Percentiles rank a stretch among this genome's conserved stretches.
Conservation (phyloP, 169 alveolate genomes). For the Besnoitia besnoiti region DNA sequence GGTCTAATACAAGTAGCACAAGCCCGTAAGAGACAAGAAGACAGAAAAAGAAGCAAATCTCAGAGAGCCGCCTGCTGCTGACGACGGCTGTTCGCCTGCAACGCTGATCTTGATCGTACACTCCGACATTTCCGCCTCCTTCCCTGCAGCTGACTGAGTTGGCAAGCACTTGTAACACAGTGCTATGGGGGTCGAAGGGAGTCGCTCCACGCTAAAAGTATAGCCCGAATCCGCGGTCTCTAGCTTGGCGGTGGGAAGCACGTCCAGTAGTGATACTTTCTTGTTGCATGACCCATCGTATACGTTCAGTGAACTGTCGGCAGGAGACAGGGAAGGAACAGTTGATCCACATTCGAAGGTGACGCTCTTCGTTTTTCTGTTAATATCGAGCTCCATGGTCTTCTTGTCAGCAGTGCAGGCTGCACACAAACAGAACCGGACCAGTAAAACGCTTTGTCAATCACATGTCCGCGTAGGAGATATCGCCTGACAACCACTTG, state of each 20-base stretch:
- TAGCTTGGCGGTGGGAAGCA: not conserved
- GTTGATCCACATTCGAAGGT: not conserved
- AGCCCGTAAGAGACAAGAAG: no score
- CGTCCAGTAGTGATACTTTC: not conserved
- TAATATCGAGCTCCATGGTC: not conserved
- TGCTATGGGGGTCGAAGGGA: not conserved
- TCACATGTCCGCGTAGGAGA: not conserved
- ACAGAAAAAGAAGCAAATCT: no score
- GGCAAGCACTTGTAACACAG: not conserved
- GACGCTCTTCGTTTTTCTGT: not conserved
- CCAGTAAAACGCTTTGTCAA: not conserved
- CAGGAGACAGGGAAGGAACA: not conserved
- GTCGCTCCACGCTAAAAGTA: not conserved
- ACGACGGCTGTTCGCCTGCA: no score
- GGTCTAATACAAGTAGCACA: no score
- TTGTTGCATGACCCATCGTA: not conserved
- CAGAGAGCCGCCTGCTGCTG: no score
- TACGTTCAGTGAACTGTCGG: not conserved
- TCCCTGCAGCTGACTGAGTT: no score
- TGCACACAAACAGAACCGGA: not conserved
- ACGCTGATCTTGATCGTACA: no score
- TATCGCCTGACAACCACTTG: no score
- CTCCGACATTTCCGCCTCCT: no score
- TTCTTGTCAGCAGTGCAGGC: not conserved
- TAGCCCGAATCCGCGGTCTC: not conserved